Base-by-base conservation (phyloP, 139 green algal species). In the Closterium sp. region DNA sequence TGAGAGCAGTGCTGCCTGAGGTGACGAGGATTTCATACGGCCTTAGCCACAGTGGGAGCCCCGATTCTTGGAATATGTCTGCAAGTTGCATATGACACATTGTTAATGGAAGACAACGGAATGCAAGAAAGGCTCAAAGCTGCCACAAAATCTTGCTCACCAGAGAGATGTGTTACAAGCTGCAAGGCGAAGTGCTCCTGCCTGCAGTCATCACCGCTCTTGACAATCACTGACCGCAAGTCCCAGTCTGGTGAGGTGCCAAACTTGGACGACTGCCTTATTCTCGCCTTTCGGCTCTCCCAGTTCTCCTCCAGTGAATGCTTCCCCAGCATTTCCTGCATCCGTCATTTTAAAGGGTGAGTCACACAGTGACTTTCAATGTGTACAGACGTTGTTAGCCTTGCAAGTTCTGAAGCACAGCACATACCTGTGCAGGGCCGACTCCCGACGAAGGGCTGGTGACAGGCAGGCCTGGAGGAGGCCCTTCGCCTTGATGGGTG, bases 161-260 rank as follows among this genome's bases (percentile, higher is more conserved):
- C 89, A 92, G 89, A 66, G 34, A 99, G 97, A 9, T 96, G 95
- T 8, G 93, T 92, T 12, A 99, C 96, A 31, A 99, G 96, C 96
- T 99, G 97, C 95, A 99, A 94, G 6, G 98, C 98, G 89, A 99
- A 95, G 85, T 98, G 95, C 96, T 99, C 98, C 95, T 99, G 98
- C 25, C 98, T 92, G 94, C 98, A 99, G 94, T 99, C 98, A 91
- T 99, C 98, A 0, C 98, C 98, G 33, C 93, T 96, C 94, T 99
- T 99, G n/a, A 99, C 97, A 89, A 99, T 99, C n/a, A 98, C 94
- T 31, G 91, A 93, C 8, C 96, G 92, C 90, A 99, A 87, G 66
- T 96, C 95, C 98, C 98, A 99, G 23, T 97, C 97, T 7, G 96
- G 94, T 2, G 95, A 94, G 33, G 88, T 86, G 21, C 97, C 97